Evolutionary conservation across 495 filamentous ascomycete genomes (phyloP), one percentile per base, ranked within the genome.

Genomic region (Pyronema domesticum): DNA sequence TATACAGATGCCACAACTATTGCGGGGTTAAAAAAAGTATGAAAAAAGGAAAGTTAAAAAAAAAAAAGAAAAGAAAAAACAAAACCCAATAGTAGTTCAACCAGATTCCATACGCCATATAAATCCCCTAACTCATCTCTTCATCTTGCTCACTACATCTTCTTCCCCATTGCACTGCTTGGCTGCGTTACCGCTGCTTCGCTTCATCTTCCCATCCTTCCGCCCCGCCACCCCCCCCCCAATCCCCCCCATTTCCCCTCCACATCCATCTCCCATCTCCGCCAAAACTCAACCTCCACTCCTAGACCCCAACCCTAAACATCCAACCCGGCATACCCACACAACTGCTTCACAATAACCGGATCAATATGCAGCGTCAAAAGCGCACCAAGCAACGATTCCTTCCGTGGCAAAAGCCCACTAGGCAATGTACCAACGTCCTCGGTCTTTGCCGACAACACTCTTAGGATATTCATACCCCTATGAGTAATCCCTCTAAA

Each of bases 371-470:
- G 73, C 57, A 73, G 70, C 63, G 81, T 80, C 59, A 79, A 70
- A 47, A 89, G 64, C 33, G 81, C 82, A 3, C 73, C 76, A 14
- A 89, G 74, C 50, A 93, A 69, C 62, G 71, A 82, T 54, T 88
- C 82, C 59, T 77, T 80, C 47, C 76, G 73, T 3, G 83, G 85
- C 11, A 89, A 62, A 1, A 81, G 77, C 30, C 76, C 77, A 0
- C 78, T 71, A 6, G 83, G 87, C 35, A 86, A 68, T 40, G 74
- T 72, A 45, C 76, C 77, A 3, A 75, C 74, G 65, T 83, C 76
- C 58, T 76, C 78, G 3, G 81, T 78, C 64, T 82, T 88, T 65
- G 88, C 84, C 1, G 77, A 75, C 39, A 93, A 67, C 53, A 74
- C 77, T 59, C 74, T 77, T 19, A 93, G 68, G 54, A 89, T 76